Base-by-base conservation (phyloP, 2,329 filamentous ascomycete genomes). In the Trichoderma sp. region DNA sequence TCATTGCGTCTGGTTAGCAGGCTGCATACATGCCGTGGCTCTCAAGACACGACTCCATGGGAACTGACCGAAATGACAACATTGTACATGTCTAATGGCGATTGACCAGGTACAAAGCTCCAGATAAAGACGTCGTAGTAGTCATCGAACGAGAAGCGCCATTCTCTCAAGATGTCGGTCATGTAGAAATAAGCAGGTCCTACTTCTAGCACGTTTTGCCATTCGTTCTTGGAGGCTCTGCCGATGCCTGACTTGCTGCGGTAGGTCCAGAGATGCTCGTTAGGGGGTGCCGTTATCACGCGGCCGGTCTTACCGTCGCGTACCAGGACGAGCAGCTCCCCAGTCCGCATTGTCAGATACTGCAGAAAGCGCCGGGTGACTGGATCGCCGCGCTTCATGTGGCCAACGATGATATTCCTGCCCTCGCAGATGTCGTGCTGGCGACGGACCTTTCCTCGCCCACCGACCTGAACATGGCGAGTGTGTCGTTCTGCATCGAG, bases 71-170 rank as follows among this genome's bases (percentile, higher is more conserved):
- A 54, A 3, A 72, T 55, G 0, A 69, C 47, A 1, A 61, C 47
- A 43, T 73, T 73, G 39, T 71, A 74, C 30, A 68, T 50, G 0
- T 65, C 51, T 26, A 68, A 62, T 0, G 55, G 44, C 1, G 66
- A 21, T 3, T 72, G 58, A 3, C 67, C 63, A 14, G 73, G 72
- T 0, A 66, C 68, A 63, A 74, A 72, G 26, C 72, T 69, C 71
- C 72, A 74, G 34, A 74, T 69, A 24, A 66, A 73, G 21, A 74
- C 65, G 45, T 74, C 72, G 21, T 74, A 73, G 28, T 72, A 74
- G 50, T 74, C 72, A 2, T 71, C 45, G 30, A 74, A 74, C 2
- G 68, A 66, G 45, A 74, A 72, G 0, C 69, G 68, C 73, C 70
- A 74, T 58, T 73, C 63, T 24, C 72, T 65, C 6, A 71, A n/a